Base-by-base conservation (phyloP, 345 rosid genomes). In the Gynandropsis gynandra region DNA sequence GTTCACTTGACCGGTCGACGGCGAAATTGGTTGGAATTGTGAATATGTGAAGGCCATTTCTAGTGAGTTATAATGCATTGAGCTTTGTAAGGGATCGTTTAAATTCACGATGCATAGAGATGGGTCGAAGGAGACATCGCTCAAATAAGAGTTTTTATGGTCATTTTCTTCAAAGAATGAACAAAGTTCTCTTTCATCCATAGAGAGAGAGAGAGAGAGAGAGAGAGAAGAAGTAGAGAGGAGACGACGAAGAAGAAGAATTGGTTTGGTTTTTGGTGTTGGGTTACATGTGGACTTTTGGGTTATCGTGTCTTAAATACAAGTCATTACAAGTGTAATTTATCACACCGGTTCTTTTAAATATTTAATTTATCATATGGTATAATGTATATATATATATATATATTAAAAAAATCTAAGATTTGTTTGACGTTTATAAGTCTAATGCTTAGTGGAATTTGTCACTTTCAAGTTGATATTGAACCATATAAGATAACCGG, bases 251-350 rank as follows among this genome's bases (percentile, higher is more conserved):
- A 19, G 39, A 52, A 52, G 44, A 45, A 42, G 8, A 18, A 1
- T 14, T 45, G 24, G 17, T 57, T 58, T 24, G 58, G 31, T 32
- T 12, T 51, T 51, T 27, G n/a, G 42, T 52, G 69, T 52, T 58
- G 16, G 58, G 63, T 50, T 56, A 1, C 43, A 50, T 51, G 69
- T 65, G 59, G 69, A 65, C 69, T 24, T 65, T 65, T 52, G 43
- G 59, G 50, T 20, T 58, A 51, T 52, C 24, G 57, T 24, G 69
- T 57, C 69, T 38, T 64, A 58, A 65, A 65, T 65, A 52, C 50
- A 58, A 58, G 59, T 65, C 70, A 49, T 12, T 45, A 38, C 48
- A 58, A 45, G 53, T 52, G 19, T 45, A 39, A 37, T 65, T 51
- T 65, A 44, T 59, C 29, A 24, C 5, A 24, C 29, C 5, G 29